Base-by-base conservation (phyloP, 345 rosid genomes). In the Xanthoceras sorbifolium region DNA sequence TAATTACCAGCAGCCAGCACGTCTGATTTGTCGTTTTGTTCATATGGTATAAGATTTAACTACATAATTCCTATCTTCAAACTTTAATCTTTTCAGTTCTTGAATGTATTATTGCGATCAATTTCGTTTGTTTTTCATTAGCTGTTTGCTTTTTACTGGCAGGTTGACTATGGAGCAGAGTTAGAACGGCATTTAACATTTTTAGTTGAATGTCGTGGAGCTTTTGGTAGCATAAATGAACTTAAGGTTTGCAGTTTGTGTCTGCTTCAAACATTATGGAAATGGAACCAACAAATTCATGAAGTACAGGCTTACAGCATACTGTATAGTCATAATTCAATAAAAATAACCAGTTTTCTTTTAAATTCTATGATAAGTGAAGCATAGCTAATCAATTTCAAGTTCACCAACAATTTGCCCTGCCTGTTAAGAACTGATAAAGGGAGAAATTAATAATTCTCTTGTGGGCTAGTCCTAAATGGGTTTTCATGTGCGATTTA, bases 181-280 rank as follows among this genome's bases (percentile, higher is more conserved):
- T 77, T 84, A 84, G 97, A 91, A 84, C 86, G 64, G 18, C 95
- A 94, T 76, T 79, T 94, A 82, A 77, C 85, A 77, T 94, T 93
- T 85, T 89, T 94, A 77, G 91, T 86, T 50, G 94, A 91, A 86
- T 90, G 98, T 55, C 97, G 98, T 76, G 91, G 85, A 76, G 92
- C 94, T 63, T 88, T 94, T 78, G 86, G 84, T 60, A 79, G 86
- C 88, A 81, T 87, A 79, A 82, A 82, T 82, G 95, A 89, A 76
- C 87, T 91, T 62, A 89, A 88, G 95, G 98, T 94, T 63, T 81
- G 88, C 48, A 5, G 28, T 29, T 60, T 42, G 42, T 18, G 44
- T 57, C 42, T 73, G 14, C 59, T 72, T 72, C 54, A 72, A 72
- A 59, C 52, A 15, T n/a, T 61, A 15, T 55, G 28, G 4, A 55